phyloP scores from a whole-genome alignment of 2,329 filamentous ascomycete species.

The Botrytis galanthina region DNA sequence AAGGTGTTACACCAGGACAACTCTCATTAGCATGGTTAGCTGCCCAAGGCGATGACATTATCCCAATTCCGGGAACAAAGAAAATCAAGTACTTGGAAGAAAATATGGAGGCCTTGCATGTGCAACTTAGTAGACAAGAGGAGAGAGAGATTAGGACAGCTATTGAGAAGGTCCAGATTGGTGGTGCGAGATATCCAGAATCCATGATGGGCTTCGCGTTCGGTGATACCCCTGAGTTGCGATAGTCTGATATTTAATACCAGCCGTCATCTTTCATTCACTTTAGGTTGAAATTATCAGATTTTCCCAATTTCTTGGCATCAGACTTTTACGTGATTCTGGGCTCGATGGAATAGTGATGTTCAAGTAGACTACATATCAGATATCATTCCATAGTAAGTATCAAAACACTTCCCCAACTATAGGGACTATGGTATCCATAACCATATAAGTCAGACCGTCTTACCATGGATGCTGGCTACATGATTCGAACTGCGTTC shows the following conservation, averaged over 20 bases:
- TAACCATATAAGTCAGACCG: neutral
- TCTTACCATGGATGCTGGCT: neutral
- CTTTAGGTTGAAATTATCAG: too few species aligned
- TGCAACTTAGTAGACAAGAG: conserved; percentile 25
- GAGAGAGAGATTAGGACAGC: conserved; percentile 37
- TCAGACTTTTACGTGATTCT: neutral
- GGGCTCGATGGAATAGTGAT: neutral
- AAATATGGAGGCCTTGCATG: conserved; percentile 29
- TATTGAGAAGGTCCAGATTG: conserved; percentile 46
- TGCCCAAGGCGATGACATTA: conserved; percentile 51
- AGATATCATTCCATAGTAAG: neutral
- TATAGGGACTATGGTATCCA: neutral
- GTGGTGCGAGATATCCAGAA: conserved; percentile 50
- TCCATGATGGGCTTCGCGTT: conserved; percentile 31
- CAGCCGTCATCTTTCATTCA: neutral
- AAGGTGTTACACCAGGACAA: conserved; percentile 49
- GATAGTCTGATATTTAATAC: neutral
- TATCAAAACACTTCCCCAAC: neutral
- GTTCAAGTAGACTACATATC: neutral
- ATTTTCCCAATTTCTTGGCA: neutral
- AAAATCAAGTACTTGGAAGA: conserved; percentile 44
- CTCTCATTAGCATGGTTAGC: conserved; percentile 54
- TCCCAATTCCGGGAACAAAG: conserved; percentile 55
- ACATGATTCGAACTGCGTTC: neutral
- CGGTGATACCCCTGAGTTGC: conserved; percentile 28